These are phyloP conservation scores for Penicillium flavigenum DNA, from an alignment of 495 filamentous ascomycete genomes.

Conservation along the genomic window DNA sequence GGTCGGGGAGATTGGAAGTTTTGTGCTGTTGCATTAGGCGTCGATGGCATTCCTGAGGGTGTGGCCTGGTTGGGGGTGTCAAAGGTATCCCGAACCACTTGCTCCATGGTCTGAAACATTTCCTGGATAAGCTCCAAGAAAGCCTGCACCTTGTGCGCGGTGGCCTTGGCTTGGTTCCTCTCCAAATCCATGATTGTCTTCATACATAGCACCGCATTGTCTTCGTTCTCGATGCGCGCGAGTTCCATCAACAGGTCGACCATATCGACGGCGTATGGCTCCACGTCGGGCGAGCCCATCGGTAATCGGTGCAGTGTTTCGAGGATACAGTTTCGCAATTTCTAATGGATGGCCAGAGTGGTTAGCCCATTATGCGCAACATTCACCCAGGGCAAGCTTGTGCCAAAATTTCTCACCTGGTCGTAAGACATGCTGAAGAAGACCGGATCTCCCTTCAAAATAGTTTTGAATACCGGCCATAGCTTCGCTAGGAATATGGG, in stretches of 20 bases:
- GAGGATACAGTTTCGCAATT: slow-evolving; percentile 84
- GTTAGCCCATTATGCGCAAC: slow-evolving; percentile 12
- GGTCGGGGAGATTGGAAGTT: slow-evolving; percentile 84
- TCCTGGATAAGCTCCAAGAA: slow-evolving; percentile 92
- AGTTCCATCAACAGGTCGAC: slow-evolving; percentile 87
- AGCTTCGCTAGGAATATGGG: slow-evolving; percentile 76
- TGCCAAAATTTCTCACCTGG: slow-evolving; percentile 54
- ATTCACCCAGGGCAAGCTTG: slow-evolving; percentile 4
- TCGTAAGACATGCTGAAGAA: slow-evolving; percentile 86
- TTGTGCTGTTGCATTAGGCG: slow-evolving; percentile 68
- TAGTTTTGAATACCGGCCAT: slow-evolving; percentile 84
- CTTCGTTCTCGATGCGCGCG: slow-evolving; percentile 90
- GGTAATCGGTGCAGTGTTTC: slow-evolving; percentile 94
- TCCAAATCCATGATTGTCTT: slow-evolving; percentile 97
- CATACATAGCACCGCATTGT: slow-evolving; percentile 96
- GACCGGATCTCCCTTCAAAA: slow-evolving; percentile 82
- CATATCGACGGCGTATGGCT: slow-evolving; percentile 80
- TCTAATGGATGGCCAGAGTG: slow-evolving; percentile 47
- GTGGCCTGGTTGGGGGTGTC: slow-evolving; percentile 66
- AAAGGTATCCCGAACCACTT: slow-evolving; percentile 89
- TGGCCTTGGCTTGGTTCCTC: slow-evolving; percentile 83
- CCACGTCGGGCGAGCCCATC: slow-evolving; percentile 75
- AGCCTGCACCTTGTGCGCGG: slow-evolving; percentile 75
- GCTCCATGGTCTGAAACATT: slow-evolving; percentile 91
- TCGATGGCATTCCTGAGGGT: slow-evolving; percentile 70